These are phyloP conservation scores for Scleroderma bovista DNA, from an alignment of 768 basidiomycete genomes.

Conservation along the genomic window DNA sequence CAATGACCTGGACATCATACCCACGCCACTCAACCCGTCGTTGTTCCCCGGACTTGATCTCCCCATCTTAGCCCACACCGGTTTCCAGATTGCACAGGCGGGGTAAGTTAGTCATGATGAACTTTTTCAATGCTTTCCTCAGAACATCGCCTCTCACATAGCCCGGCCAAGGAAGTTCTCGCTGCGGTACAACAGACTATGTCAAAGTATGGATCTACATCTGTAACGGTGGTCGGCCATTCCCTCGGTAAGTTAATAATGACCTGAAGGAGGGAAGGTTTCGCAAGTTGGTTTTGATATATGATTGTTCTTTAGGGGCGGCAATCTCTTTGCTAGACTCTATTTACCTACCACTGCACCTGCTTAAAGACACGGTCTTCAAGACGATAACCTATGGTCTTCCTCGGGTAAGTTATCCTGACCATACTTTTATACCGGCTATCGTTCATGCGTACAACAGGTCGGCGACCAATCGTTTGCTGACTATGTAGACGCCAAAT, in stretches of 20 bases:
- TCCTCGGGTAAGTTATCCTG: slow-evolving; percentile 29
- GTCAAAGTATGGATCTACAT: slow-evolving; percentile 25
- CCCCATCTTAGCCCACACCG: slow-evolving; percentile 37
- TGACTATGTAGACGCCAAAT: slow-evolving; percentile 33
- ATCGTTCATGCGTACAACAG: slow-evolving; percentile 7
- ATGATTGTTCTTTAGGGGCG: slow-evolving; percentile 13
- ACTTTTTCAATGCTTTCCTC: neutral
- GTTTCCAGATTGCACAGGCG: slow-evolving; percentile 39
- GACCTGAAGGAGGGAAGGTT: neutral
- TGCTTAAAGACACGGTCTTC: slow-evolving; percentile 29
- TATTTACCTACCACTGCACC: slow-evolving; percentile 32
- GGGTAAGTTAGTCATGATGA: slow-evolving; percentile 24
- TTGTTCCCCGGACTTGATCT: slow-evolving; percentile 42
- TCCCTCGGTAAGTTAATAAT: slow-evolving; percentile 28
- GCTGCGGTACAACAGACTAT: slow-evolving; percentile 36
- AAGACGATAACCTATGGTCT: slow-evolving; percentile 37
- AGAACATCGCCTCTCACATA: slow-evolving; percentile 8
- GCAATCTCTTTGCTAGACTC: slow-evolving; percentile 43
- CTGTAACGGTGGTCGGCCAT: slow-evolving; percentile 41
- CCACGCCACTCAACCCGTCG: slow-evolving; percentile 27
- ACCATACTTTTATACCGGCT: no score
- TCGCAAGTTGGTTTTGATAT: neutral
- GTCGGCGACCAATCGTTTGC: slow-evolving; percentile 42
- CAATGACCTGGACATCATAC: slow-evolving; percentile 34
- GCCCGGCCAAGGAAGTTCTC: slow-evolving; percentile 36